Base-by-base conservation (phyloP, 2,329 filamentous ascomycete species). In the Aspergillus pseudotamarii region DNA sequence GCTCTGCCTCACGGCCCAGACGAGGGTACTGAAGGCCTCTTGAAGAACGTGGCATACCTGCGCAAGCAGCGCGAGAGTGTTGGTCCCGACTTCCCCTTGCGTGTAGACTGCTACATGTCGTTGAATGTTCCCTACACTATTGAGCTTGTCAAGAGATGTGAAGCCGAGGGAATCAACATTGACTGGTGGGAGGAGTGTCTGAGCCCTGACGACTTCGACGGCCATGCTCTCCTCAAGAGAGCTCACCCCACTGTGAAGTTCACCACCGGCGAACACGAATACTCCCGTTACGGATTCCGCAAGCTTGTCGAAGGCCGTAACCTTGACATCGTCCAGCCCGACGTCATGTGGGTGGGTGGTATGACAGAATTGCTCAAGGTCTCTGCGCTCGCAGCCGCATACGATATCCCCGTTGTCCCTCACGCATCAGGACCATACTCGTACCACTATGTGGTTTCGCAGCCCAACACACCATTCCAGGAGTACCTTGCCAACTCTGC, bases 121-220 rank as follows among this genome's bases (percentile, higher is more conserved):
- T 83, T 97, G 73, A 97, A 94, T 72, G 94, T 97, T 30, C 83
- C 91, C 1, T 97, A 97, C 81, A 96, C 92, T 4, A 96, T 97
- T 70, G 91, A 97, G 79, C 85, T 97, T 28, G 94, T 91, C 64
- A 91, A 94, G 80, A 90, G 89, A 58, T 93, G 90, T 75, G 87
- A 92, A 64, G 91, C 89, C 74, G 86, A 91, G 71, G 89, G 93
- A 69, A 86, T 97, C 69, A 86, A 94, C 78, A 94, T 97, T 76
- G 93, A 97, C 82, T 97, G 94, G 94, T 97, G 93, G 93, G 94
- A 97, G 82, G 94, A 97, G 82, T 96, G 93, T 68, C 82, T 97
- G 66, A 91, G 89, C 34, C 94, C 94, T 12, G 94, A 97, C 78
- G 94, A 97, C 81, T 92, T 91, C 55, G 94, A 97, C 72, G 94